phyloP scores from a whole-genome alignment of 164 flowering plant species.

The Vitis labrusca region DNA sequence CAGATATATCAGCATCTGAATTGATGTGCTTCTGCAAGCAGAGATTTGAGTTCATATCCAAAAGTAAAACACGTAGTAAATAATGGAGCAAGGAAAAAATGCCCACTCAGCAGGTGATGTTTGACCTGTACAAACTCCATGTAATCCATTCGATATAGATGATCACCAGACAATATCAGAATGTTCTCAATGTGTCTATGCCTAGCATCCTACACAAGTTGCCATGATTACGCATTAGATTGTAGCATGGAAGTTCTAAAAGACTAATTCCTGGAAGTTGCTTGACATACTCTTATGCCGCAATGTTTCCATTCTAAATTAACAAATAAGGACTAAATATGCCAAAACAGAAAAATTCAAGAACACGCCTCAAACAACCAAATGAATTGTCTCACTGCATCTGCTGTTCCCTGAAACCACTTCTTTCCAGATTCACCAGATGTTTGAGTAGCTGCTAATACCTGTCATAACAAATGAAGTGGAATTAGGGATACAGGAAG shows the following conservation, averaged over 20 bases:
- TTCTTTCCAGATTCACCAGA: slow-evolving; percentile 86
- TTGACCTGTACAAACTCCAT: slow-evolving; percentile 87
- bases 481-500: background rate
- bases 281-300: too few species aligned
- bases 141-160: slow-evolving; percentile 94
- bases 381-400: slow-evolving; percentile 78
- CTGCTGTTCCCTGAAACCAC: slow-evolving; percentile 95
- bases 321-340: too few species aligned
- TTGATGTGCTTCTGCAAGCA: background rate
- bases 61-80: background rate
- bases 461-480: slow-evolving; percentile 38
- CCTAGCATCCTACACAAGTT: slow-evolving; percentile 75
- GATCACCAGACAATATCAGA: slow-evolving; percentile 86
- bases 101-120: background rate
- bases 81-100: background rate
- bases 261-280: too few species aligned
- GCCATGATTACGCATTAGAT: too few species aligned
- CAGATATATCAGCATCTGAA: background rate
- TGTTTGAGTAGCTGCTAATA: slow-evolving; percentile 92
- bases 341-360: background rate
- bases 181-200: slow-evolving; percentile 74
- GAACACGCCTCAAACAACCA: slow-evolving; percentile 86
- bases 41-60: background rate
- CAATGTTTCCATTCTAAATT: too few species aligned
- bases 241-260: too few species aligned